Evolutionary conservation across 441 rosid genomes (phyloP).

Genomic region (Populus hybrid): DNA sequence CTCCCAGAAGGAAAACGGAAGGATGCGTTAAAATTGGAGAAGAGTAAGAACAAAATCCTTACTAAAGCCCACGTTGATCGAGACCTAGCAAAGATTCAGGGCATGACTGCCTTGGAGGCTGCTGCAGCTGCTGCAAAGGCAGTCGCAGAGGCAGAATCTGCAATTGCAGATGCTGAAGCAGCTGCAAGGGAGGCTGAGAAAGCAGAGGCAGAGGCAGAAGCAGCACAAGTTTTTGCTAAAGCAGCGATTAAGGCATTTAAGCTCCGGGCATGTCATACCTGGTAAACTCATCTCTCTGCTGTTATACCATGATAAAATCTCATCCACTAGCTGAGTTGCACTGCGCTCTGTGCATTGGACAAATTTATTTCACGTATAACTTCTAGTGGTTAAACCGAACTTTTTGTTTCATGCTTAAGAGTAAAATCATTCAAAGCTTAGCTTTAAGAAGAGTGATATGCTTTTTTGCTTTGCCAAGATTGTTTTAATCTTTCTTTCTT

Average conservation of each 20-base stretch:
- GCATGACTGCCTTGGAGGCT: slow-evolving; percentile 83
- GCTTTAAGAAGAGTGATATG: background rate
- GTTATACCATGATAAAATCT: background rate
- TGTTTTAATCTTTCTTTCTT: background rate
- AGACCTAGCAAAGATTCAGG: slow-evolving; percentile 55
- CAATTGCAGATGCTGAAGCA: slow-evolving; percentile 91
- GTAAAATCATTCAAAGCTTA: background rate
- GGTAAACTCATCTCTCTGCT: slow-evolving; percentile 41
- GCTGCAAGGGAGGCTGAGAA: slow-evolving; percentile 92
- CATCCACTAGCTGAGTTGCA: background rate
- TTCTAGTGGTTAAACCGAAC: background rate
- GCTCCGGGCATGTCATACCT: slow-evolving; percentile 45
- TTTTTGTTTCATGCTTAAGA: background rate
- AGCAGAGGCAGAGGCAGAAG: slow-evolving; percentile 98
- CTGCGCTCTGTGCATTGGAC: background rate
- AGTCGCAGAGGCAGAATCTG: slow-evolving; percentile 91
- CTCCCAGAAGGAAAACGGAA: slow-evolving; percentile 56
- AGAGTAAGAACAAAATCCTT: slow-evolving; percentile 40
- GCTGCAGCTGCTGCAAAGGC: slow-evolving; percentile 93
- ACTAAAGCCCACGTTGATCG: slow-evolving; percentile 50
- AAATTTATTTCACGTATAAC: background rate
- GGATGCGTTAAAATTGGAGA: slow-evolving; percentile 42
- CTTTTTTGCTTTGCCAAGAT: background rate
- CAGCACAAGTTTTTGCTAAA: slow-evolving; percentile 75
- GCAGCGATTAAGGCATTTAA: slow-evolving; percentile 85